Conservation (phyloP, 2,329 filamentous ascomycete genomes). For the Penicillium sp. region DNA sequence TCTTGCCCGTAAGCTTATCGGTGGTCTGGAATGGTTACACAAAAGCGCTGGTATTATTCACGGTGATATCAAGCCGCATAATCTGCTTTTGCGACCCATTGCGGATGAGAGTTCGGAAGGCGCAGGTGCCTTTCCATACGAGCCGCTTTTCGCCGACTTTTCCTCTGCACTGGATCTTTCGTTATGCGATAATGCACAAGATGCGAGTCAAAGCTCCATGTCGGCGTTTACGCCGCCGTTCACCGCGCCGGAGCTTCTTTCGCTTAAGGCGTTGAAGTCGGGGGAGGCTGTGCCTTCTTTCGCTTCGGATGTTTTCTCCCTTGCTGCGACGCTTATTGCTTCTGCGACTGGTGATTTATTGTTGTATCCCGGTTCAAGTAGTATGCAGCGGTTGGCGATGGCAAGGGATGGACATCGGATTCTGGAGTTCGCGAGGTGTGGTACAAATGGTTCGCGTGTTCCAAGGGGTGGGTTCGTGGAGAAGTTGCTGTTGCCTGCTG, state of each 20-base stretch:
- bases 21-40: constrained; percentile 47
- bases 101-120: constrained; percentile 5
- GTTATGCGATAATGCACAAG: not conserved
- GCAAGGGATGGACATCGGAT: constrained; percentile 46
- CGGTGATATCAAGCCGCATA: constrained; percentile 51
- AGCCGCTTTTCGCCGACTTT: constrained; percentile 48
- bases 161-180: constrained; percentile 40
- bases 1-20: constrained; percentile 43
- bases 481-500: constrained; percentile 38
- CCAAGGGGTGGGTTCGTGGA: constrained; percentile 44
- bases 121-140: constrained; percentile 32
- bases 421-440: constrained; percentile 41
- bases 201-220: constrained; percentile 23
- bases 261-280: constrained; percentile 36
- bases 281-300: constrained; percentile 36
- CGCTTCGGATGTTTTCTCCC: constrained; percentile 47
- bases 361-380: constrained; percentile 41
- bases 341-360: constrained; percentile 48
- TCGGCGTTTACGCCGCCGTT: constrained; percentile 48
- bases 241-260: constrained; percentile 47
- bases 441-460: constrained; percentile 38
- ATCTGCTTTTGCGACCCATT: constrained; percentile 40
- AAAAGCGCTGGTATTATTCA: constrained; percentile 42
- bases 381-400: constrained; percentile 45
- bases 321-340: constrained; percentile 47